phyloP scores from a whole-genome alignment of 352 stramenopile species.

The Pythium sukuiense region DNA sequence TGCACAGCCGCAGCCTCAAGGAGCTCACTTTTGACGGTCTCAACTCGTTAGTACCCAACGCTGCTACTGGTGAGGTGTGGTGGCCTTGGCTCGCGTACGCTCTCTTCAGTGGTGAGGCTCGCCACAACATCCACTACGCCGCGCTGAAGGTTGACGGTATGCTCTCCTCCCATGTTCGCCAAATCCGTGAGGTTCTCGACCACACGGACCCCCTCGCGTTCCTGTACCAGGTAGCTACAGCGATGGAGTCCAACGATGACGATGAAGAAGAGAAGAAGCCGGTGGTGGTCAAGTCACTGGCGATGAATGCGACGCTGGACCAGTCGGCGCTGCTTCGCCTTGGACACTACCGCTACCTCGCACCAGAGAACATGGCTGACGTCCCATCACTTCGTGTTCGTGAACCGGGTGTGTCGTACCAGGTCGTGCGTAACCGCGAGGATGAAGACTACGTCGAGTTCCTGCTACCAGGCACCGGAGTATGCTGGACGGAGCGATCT shows the following conservation, averaged over 20 bases:
- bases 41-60: background rate
- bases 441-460: conserved; percentile 22
- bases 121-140: conserved; percentile 11
- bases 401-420: conserved; percentile 21
- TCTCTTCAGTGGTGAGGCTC: conserved; percentile 18
- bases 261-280: background rate
- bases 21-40: conserved; percentile 7
- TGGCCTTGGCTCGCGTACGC: conserved; percentile 26
- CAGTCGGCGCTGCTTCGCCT: conserved; percentile 16
- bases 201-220: conserved; percentile 17
- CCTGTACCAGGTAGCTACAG: conserved; percentile 7
- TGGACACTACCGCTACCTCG: conserved; percentile 9
- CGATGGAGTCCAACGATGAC: background rate
- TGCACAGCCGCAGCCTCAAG: conserved; percentile 14
- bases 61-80: conserved; percentile 8
- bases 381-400: conserved; percentile 8
- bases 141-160: conserved; percentile 7
- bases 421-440: conserved; percentile 14
- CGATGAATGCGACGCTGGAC: conserved; percentile 13
- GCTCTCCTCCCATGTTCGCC: background rate
- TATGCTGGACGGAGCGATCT: conserved; percentile 15
- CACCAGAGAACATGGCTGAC: background rate
- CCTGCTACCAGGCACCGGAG: conserved; percentile 16
- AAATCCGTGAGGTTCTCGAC: conserved; percentile 11
- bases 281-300: background rate